phyloP scores from a whole-genome alignment of 305 asterid species.

The Caryopteris hybrid region DNA sequence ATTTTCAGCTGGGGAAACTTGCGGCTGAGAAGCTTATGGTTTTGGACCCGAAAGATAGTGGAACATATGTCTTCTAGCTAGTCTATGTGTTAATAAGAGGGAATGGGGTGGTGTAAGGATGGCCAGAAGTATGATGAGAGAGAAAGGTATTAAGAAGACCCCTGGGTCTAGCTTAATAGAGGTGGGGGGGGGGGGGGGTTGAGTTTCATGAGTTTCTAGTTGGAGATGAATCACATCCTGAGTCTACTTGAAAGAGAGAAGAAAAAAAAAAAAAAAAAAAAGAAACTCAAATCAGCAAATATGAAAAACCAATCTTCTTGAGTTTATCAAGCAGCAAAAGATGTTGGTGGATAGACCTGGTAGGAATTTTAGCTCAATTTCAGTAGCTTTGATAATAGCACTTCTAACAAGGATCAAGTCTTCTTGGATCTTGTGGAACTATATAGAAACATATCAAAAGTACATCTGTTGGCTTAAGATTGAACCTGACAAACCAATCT shows the following conservation, averaged over 20 bases:
- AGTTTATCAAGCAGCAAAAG: conserved; percentile 2
- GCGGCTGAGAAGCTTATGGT: conserved; percentile 53
- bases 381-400: background rate
- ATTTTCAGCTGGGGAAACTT: conserved; percentile 57
- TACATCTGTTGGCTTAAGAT: conserved; percentile 1
- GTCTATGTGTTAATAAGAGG: conserved; percentile 51
- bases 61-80: conserved; percentile 60
- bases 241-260: conserved; percentile 12
- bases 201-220: conserved; percentile 55
- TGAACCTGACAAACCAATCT: too few species aligned
- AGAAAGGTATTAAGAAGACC: conserved; percentile 50
- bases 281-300: background rate
- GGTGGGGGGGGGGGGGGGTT: too few species aligned
- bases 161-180: conserved; percentile 68
- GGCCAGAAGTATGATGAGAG: conserved; percentile 65
- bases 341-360: background rate
- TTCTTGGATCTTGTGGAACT: background rate
- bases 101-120: conserved; percentile 55
- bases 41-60: conserved; percentile 68
- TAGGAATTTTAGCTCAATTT: background rate
- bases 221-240: conserved; percentile 53
- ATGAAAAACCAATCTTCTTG: background rate
- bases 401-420: background rate
- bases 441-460: too few species aligned
- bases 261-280: too few species aligned